phyloP scores from a whole-genome alignment of 306 rosid genomes.

The Fragaria vesca region DNA sequence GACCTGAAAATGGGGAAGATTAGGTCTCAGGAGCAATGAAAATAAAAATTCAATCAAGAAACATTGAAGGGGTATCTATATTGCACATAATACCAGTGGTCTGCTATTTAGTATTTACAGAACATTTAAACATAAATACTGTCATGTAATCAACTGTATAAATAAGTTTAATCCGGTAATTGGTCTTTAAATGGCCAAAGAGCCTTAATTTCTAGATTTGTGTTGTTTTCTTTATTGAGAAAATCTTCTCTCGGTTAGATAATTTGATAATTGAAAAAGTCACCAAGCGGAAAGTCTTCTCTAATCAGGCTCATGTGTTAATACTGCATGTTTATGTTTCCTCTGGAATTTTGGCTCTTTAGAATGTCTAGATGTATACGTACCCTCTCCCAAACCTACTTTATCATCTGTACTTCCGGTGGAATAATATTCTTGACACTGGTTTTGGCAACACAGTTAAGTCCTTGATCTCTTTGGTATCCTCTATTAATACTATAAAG shows the following conservation, averaged over 20 bases:
- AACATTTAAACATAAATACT: too few species aligned
- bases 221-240: too few species aligned
- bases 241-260: too few species aligned
- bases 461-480: neutral
- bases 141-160: neutral
- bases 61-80: neutral
- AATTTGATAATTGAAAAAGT: too few species aligned
- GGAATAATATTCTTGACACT: neutral
- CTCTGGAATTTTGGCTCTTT: too few species aligned
- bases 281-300: too few species aligned
- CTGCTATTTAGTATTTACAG: neutral
- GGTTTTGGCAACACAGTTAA: neutral
- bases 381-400: too few species aligned
- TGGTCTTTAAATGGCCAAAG: neutral
- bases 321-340: neutral
- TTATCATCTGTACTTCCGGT: too few species aligned
- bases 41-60: too few species aligned
- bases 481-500: neutral
- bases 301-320: neutral
- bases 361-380: too few species aligned
- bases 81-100: neutral
- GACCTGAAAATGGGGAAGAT: neutral
- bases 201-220: neutral
- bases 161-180: neutral
- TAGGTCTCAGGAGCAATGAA: neutral